Evolutionary conservation across 164 flowering plant species (phyloP), one percentile per base, ranked within the genome.

Genomic region (Chimonanthus salicifolius): DNA sequence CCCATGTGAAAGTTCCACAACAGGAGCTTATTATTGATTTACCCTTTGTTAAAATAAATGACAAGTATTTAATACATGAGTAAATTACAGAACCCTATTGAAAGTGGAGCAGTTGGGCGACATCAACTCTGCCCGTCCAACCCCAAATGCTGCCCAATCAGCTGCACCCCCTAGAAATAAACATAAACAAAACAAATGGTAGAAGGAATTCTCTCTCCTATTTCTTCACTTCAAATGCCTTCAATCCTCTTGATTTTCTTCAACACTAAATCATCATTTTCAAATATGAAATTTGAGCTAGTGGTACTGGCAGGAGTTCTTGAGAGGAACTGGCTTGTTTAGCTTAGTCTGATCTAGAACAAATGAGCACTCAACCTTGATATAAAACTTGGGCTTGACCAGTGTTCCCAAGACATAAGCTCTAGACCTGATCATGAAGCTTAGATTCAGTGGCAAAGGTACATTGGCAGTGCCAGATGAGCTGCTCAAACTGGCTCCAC

Each of bases 331-430:
- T 0, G 90, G 76, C 7, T 66, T 74, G 71, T 84, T 88, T 58
- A 85, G 76, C 71, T 87, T 87, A 70, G 82, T 83, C 4, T 84
- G 83, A 75, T 91, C 90, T 5, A 82, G 77, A 15, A 69, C 75
- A 1, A 91, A 71, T 0, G 83, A 67, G 70, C 97, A 92, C 5
- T 78, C 82, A 8, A 94, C 80, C 64, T 49, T 80, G 79, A 80
- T 88, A 78, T 85, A 71, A 85, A 92, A 94, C 72, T 87, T 91
- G 0, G 97, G 92, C 74, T 89, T 91, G 16, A 94, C 98, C 75
- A 94, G 49, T 74, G 85, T 85, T 0, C 98, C 98, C 79, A 94
- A 54, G 16, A 94, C 98, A 67, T 91, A 84, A 44, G 88, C 98
- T 76, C 85, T 83, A 2, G 98, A 86, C 77, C 88, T 78, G 54